phyloP scores from a whole-genome alignment of 2,329 filamentous ascomycete species.

The Aspergillus aculeatinus region DNA sequence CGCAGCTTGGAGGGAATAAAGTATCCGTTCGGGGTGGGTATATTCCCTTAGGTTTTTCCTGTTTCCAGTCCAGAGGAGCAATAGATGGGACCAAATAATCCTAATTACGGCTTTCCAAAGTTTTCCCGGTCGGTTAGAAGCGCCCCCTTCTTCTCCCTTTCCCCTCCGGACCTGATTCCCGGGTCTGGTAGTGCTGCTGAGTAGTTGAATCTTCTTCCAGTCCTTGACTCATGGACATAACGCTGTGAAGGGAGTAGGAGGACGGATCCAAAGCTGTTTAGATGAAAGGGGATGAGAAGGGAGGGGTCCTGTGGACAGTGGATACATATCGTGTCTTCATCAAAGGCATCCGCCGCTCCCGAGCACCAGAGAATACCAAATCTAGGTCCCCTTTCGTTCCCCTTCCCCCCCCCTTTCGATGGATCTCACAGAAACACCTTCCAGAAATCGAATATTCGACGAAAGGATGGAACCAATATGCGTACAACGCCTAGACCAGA shows the following conservation, averaged over 20 bases:
- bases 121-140: not conserved
- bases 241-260: not conserved
- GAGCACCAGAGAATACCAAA: not conserved
- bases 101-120: not conserved
- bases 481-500: not conserved
- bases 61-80: not conserved
- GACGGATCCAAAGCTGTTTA: not conserved
- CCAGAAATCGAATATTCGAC: conserved; percentile 8
- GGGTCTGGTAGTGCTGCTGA: not conserved
- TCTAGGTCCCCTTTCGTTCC: not conserved
- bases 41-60: not conserved
- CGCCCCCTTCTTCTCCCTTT: not conserved
- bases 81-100: not conserved
- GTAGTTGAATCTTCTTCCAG: not conserved
- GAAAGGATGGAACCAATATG: not conserved
- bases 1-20: conserved; percentile 25
- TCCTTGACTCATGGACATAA: not conserved
- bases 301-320: not conserved
- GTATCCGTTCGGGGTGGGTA: conserved; percentile 17
- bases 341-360: conserved; percentile 6
- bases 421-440: conserved; percentile 1
- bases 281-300: not conserved
- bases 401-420: not conserved
- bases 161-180: conserved; percentile 3
- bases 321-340: no score